Conservation (phyloP, 305 asterid species). For the Coffea humblotiana region DNA sequence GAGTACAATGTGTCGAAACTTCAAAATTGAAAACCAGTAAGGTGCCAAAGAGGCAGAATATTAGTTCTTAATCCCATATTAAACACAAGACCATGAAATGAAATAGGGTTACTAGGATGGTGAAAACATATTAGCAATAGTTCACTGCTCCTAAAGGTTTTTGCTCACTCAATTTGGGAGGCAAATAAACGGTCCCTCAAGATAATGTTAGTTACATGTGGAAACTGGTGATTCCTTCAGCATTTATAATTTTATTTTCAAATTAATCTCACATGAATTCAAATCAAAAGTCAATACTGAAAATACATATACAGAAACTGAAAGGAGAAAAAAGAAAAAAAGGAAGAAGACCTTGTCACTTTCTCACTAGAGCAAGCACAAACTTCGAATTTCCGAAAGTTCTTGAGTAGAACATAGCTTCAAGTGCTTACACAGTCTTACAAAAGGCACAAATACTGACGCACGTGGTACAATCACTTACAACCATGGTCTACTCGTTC, state of each 20-base stretch:
- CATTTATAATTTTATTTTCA: not conserved
- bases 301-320: too few relatives aligned
- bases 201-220: not conserved
- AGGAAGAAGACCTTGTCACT: too few relatives aligned
- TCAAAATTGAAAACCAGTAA: too few relatives aligned
- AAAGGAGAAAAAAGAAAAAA: too few relatives aligned
- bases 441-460: too few relatives aligned
- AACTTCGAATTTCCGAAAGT: too few relatives aligned
- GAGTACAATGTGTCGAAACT: too few relatives aligned
- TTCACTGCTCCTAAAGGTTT: not conserved
- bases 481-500: too few relatives aligned
- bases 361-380: too few relatives aligned
- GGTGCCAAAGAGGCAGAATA: not conserved
- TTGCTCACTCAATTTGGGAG: not conserved
- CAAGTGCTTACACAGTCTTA: too few relatives aligned
- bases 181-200: not conserved
- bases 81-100: not conserved
- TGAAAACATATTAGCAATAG: not conserved
- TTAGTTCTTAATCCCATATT: not conserved
- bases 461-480: too few relatives aligned
- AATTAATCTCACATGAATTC: not conserved
- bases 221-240: not conserved
- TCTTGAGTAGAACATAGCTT: too few relatives aligned
- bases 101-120: not conserved
- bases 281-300: not conserved